These are phyloP conservation scores for Plenodomus lindquistii DNA, from an alignment of 2,329 filamentous ascomycete species.

Conservation along the genomic window DNA sequence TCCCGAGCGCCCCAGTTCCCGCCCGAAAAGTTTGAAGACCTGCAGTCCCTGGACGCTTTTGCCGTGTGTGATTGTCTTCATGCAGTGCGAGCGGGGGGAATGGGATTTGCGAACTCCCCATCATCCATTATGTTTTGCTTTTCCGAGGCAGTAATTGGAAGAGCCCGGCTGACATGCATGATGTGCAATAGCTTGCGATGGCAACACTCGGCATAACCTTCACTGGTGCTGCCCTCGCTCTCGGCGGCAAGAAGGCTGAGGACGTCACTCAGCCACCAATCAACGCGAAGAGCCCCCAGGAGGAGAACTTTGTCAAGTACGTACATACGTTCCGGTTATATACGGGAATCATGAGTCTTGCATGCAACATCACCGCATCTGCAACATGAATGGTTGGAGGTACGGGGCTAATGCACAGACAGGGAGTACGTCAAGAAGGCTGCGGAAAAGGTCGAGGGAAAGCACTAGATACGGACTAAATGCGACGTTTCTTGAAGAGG, in stretches of 20 bases:
- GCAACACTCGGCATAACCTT: constrained; percentile 49
- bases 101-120: no score
- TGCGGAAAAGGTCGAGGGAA: constrained; percentile 32
- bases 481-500: background rate
- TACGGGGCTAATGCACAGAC: constrained; percentile 12
- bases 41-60: background rate
- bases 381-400: background rate
- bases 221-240: constrained; percentile 40
- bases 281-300: constrained; percentile 67
- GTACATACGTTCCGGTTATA: no score
- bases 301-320: constrained; percentile 71
- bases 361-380: background rate
- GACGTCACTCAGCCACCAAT: constrained; percentile 55
- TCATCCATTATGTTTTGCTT: constrained; percentile 1
- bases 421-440: constrained; percentile 47
- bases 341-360: no score
- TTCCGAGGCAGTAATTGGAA: no score
- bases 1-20: constrained; percentile 2
- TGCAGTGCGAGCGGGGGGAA: no score
- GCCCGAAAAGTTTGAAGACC: constrained; percentile 23
- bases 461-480: constrained; percentile 10
- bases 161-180: background rate
- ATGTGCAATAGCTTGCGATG: constrained; percentile 61
- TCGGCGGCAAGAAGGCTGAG: constrained; percentile 50
- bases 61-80: no score